Evolutionary conservation across 2,329 filamentous ascomycete species (phyloP), one percentile per base, ranked within the genome.

Genomic region (Xylariaceae sp.): DNA sequence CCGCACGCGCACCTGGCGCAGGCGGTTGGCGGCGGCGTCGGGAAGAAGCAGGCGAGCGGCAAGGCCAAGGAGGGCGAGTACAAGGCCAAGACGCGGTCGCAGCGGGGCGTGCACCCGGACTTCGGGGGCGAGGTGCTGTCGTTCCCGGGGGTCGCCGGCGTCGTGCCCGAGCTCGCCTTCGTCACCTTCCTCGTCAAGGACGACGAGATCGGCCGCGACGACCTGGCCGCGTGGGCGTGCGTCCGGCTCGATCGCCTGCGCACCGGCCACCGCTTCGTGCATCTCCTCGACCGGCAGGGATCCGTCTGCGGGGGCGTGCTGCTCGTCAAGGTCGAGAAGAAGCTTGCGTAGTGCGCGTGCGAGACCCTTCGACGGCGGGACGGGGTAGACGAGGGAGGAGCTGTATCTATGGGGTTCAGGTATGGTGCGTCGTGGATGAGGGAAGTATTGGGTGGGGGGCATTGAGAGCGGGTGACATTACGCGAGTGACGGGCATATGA

Each of bases 141-240:
- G 29, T 90, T 91, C 63, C 74, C 78, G 19, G 72, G 72, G 0
- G 74, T 85, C 26, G 71, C 75, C 1, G 80, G 83, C 7, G 78
- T 91, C 1, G 80, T 90, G 7, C 84, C 89, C 50, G 84, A 89
- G 67, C 77, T 93, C 59, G 85, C 86, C 26, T 93, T 92, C 75
- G 79, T 91, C 51, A 81, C 89, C 67, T 90, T 98, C 78, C 91
- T 96, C 66, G 81, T 98, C 63, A 89, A 92, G 73, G 91, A 98
- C 71, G 89, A 96, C 64, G 89, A 93, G 72, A 84, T 93, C 63
- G 86, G 88, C 3, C 82, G 83, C 60, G 92, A 98, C 67, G 83
- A 89, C 56, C 74, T 96, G 54, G 88, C 91, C 10, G 91, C 89
- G 2, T 98, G 95, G 95, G 87, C 90, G 1, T 96, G 92, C 68